phyloP scores from a whole-genome alignment of 1,139 yeast genomes.

The Kodamaea arcana region DNA sequence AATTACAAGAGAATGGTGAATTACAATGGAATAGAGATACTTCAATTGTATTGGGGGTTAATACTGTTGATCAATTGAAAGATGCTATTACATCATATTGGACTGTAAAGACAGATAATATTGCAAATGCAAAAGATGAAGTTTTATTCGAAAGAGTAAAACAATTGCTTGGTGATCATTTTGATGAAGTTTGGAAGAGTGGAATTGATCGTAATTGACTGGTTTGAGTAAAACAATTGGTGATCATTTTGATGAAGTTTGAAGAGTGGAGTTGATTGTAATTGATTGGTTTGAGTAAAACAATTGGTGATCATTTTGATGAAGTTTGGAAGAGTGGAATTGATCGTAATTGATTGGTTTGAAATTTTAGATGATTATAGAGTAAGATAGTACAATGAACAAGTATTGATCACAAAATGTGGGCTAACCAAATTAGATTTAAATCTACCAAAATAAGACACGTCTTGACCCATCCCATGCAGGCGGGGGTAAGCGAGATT shows the following conservation, averaged over 20 bases:
- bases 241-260: constrained; percentile 49
- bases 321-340: constrained; percentile 76
- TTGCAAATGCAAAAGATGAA: constrained; percentile 37
- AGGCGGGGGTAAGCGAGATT: no score
- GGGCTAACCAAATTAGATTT: no score
- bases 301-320: constrained; percentile 42
- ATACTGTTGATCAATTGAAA: constrained; percentile 56
- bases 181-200: constrained; percentile 62
- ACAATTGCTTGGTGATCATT: constrained; percentile 45
- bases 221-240: constrained; percentile 39
- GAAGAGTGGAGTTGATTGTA: constrained; percentile 54
- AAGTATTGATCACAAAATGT: no score
- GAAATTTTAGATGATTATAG: no score
- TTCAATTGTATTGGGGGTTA: constrained; percentile 72
- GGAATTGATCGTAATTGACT: constrained; percentile 36
- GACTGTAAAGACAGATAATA: constrained; percentile 33
- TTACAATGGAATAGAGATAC: constrained; percentile 35
- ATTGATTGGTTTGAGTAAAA: constrained; percentile 26
- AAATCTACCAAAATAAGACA: no score
- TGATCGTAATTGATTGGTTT: neutral
- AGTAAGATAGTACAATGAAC: no score
- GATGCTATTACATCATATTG: constrained; percentile 59
- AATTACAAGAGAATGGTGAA: constrained; percentile 6
- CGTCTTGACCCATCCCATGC: no score
- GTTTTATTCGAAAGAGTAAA: constrained; percentile 43